phyloP scores from a whole-genome alignment of 108 stramenopile genomes.

The Conticribra guillardii region DNA sequence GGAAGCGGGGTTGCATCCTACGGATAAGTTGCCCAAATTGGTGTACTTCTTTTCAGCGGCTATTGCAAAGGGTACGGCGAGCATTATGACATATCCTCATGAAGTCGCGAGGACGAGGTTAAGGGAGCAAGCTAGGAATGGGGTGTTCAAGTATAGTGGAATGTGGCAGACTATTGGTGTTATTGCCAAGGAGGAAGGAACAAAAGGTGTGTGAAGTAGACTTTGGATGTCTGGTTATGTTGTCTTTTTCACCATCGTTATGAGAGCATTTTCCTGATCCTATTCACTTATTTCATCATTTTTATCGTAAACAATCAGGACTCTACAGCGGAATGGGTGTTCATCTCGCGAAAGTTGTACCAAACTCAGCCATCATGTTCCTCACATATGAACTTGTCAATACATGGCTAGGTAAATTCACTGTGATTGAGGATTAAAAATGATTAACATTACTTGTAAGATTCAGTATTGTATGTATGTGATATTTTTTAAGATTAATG shows the following conservation, averaged over 20 bases:
- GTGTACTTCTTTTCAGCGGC: conserved; percentile 83
- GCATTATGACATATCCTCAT: conserved; percentile 91
- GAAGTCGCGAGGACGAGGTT: conserved; percentile 94
- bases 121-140: conserved; percentile 88
- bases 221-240: not conserved
- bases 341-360: conserved; percentile 91
- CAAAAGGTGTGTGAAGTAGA: conserved; percentile 34
- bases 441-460: not conserved
- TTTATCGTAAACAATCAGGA: conserved; percentile 14
- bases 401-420: conserved; percentile 62
- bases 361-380: conserved; percentile 96
- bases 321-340: conserved; percentile 93
- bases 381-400: conserved; percentile 83
- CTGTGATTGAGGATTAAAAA: conserved; percentile 48
- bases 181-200: conserved; percentile 90
- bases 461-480: no score
- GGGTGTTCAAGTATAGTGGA: conserved; percentile 91
- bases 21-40: conserved; percentile 67
- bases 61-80: conserved; percentile 79
- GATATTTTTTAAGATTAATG: no score
- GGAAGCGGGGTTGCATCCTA: conserved; percentile 58
- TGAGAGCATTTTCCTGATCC: no score
- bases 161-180: conserved; percentile 92
- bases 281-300: not conserved
- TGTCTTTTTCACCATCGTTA: no score